These are phyloP conservation scores for Houttuynia cordata DNA, from an alignment of 164 flowering plant species.

Conservation along the genomic window DNA sequence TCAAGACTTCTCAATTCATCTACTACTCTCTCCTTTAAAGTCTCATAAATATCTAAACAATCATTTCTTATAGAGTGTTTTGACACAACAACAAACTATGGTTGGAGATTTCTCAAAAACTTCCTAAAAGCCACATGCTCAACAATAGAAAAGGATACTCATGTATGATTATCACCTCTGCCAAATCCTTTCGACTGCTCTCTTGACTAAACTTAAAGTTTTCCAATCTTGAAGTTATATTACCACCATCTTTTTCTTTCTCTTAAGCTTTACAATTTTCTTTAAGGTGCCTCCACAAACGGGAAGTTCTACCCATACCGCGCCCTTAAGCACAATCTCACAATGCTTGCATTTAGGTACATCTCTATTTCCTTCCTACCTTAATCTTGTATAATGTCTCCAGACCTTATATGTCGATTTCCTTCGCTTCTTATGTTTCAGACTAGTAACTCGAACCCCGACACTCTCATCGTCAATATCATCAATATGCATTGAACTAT, in stretches of 20 bases:
- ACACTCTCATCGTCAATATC: no score
- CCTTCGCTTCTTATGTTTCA: not conserved
- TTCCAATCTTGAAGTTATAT: not conserved
- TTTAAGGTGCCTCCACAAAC: not conserved
- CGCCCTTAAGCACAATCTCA: not conserved
- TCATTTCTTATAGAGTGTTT: conserved; percentile 1
- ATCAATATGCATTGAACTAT: no score
- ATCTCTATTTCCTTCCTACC: not conserved
- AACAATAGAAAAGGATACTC: conserved; percentile 4
- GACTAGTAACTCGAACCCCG: no score
- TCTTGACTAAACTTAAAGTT: conserved; percentile 1
- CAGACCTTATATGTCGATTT: not conserved
- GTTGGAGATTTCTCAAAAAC: conserved; percentile 6
- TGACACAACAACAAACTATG: conserved; percentile 3
- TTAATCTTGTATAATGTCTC: not conserved
- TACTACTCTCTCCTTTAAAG: conserved; percentile 1
- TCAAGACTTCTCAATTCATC: not conserved
- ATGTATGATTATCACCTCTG: conserved; percentile 4
- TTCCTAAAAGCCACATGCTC: conserved; percentile 3
- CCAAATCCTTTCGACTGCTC: conserved; percentile 5
- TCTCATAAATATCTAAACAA: conserved; percentile 4
- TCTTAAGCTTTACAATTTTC: not conserved
- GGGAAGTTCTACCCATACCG: not conserved
- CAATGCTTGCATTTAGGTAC: not conserved
- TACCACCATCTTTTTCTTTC: not conserved